Evolutionary conservation across 495 filamentous ascomycete species (phyloP).

Genomic region (Lichina pygmaea): DNA sequence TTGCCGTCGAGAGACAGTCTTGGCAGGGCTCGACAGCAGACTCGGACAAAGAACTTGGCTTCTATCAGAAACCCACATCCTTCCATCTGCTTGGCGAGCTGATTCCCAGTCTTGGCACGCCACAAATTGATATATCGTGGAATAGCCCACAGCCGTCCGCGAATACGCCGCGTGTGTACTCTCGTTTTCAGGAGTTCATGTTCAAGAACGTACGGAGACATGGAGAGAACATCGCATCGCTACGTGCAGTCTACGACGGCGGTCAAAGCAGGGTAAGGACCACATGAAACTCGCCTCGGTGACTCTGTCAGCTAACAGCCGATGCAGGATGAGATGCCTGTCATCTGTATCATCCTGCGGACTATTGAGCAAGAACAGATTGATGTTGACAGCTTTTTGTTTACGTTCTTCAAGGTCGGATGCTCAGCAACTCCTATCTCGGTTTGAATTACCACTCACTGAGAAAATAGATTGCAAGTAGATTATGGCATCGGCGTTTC

Average conservation of each 20-base stretch:
- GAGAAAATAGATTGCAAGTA: constrained; percentile 25
- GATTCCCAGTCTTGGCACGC: constrained; percentile 33
- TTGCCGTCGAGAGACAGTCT: constrained; percentile 20
- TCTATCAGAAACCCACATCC: constrained; percentile 4
- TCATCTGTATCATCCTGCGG: constrained; percentile 37
- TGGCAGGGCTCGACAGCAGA: constrained; percentile 5
- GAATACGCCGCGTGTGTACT: constrained; percentile 31
- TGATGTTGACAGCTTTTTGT: constrained; percentile 32
- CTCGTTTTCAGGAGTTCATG: constrained; percentile 44
- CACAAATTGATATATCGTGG: constrained; percentile 34
- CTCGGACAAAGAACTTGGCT: neutral
- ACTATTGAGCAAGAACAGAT: constrained; percentile 31
- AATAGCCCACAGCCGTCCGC: constrained; percentile 29
- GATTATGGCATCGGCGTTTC: constrained; percentile 38
- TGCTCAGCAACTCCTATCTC: too few relatives aligned
- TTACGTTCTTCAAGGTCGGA: neutral
- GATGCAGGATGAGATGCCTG: constrained; percentile 27
- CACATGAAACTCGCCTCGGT: too few relatives aligned
- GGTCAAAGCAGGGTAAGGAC: constrained; percentile 28
- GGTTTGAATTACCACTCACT: too few relatives aligned
- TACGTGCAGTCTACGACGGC: constrained; percentile 36
- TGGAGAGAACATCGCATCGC: constrained; percentile 28
- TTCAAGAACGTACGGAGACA: constrained; percentile 33
- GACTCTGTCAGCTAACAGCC: neutral
- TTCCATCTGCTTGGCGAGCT: constrained; percentile 15